These are phyloP conservation scores for Xylaria intraflava DNA, from an alignment of 495 filamentous ascomycete species.

Conservation along the genomic window DNA sequence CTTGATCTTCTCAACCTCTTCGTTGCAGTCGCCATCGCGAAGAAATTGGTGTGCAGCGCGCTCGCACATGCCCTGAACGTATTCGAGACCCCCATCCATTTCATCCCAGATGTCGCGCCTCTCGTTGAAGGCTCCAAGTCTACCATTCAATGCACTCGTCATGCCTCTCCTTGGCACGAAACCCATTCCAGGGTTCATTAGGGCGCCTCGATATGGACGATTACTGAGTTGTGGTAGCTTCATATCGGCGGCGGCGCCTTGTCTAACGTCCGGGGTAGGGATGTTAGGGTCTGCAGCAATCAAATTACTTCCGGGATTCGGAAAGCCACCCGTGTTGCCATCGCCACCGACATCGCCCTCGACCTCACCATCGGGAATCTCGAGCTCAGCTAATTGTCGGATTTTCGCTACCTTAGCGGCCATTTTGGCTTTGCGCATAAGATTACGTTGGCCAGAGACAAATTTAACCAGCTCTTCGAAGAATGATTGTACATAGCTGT, in stretches of 20 bases:
- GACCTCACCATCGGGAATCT: conserved; percentile 42
- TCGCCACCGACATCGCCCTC: conserved; percentile 34
- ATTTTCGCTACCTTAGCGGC: conserved; percentile 54
- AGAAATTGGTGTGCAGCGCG: conserved; percentile 81
- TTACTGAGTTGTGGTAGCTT: conserved; percentile 28
- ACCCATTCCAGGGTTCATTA: conserved; percentile 7
- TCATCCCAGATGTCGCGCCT: conserved; percentile 57
- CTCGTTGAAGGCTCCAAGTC: conserved; percentile 25
- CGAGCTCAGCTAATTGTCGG: conserved; percentile 45
- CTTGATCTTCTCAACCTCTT: conserved; percentile 65
- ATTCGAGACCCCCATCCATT: conserved; percentile 69
- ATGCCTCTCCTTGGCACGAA: conserved; percentile 12
- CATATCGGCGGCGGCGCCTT: conserved; percentile 16
- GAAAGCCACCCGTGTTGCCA: conserved; percentile 6
- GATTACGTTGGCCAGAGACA: conserved; percentile 72
- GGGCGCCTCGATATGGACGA: conserved; percentile 21
- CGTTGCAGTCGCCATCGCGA: conserved; percentile 69
- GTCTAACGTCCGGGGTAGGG: conserved; percentile 2
- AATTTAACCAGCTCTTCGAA: conserved; percentile 76
- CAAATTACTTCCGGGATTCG: conserved; percentile 21
- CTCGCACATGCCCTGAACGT: conserved; percentile 73
- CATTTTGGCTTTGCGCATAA: conserved; percentile 75
- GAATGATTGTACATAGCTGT: conserved; percentile 71
- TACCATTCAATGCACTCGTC: conserved; percentile 16
- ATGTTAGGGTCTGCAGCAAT: conserved; percentile 7